Evolutionary conservation across 148 eudicot species (phyloP).

Genomic region (Beta vulgaris): DNA sequence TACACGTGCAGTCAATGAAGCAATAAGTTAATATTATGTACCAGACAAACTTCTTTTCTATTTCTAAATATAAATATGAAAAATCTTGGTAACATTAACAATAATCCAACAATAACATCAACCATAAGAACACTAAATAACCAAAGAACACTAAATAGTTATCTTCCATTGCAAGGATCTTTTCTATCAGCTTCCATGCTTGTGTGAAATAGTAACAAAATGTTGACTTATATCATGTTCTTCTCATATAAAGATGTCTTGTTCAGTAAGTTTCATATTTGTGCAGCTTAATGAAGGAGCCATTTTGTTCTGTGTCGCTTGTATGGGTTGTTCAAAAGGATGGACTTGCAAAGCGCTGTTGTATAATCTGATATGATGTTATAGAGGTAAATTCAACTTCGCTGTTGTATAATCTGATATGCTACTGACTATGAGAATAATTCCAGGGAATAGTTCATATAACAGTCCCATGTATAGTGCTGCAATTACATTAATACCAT

Average conservation of each 20-base stretch:
- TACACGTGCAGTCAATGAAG: not conserved
- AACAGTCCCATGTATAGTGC: not conserved
- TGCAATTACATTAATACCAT: not conserved
- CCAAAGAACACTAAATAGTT: no score
- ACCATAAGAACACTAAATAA: no score
- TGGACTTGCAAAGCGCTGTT: constrained; percentile 77
- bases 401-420: not conserved
- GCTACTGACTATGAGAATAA: not conserved
- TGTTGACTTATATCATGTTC: not conserved
- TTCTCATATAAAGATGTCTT: constrained; percentile 27
- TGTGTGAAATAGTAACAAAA: no score
- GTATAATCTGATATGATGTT: constrained; percentile 53
- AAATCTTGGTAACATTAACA: no score
- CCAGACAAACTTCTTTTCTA: no score
- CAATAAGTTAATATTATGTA: not conserved
- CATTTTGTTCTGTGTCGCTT: constrained; percentile 92
- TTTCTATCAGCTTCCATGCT: not conserved
- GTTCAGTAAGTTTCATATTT: constrained; percentile 73
- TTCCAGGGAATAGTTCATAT: not conserved
- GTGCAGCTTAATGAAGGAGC: constrained; percentile 99
- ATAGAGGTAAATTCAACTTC: constrained; percentile 52
- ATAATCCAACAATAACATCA: no score
- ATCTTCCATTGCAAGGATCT: not conserved
- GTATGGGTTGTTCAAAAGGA: constrained; percentile 93
- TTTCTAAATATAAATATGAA: no score